These are phyloP conservation scores for Colletotrichum sojae DNA, from an alignment of 2,329 filamentous ascomycete genomes.

Conservation along the genomic window DNA sequence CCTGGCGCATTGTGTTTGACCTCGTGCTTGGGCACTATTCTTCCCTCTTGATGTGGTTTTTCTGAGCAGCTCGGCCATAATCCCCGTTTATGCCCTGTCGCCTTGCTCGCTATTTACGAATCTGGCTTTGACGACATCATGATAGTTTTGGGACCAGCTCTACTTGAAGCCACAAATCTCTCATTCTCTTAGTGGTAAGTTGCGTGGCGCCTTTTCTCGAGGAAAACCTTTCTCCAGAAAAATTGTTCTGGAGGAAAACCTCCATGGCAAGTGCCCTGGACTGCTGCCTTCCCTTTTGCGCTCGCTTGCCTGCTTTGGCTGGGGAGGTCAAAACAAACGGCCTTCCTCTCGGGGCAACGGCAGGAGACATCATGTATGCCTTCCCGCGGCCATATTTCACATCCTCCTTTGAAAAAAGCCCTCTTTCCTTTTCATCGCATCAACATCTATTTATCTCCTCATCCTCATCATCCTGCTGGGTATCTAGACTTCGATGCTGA, in stretches of 20 bases:
- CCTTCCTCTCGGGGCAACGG: no score
- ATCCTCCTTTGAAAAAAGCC: background rate
- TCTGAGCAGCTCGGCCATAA: conserved; percentile 29
- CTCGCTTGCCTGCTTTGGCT: no score
- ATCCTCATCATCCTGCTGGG: conserved; percentile 17
- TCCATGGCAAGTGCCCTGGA: no score
- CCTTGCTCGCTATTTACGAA: conserved; percentile 37
- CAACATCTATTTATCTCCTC: conserved; percentile 14
- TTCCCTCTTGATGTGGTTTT: conserved; percentile 31
- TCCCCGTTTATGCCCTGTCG: conserved; percentile 34
- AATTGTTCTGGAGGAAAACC: no score
- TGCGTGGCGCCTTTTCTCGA: background rate
- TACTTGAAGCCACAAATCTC: conserved; percentile 49
- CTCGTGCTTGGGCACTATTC: conserved; percentile 26
- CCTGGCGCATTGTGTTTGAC: conserved; percentile 38
- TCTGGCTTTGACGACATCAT: conserved; percentile 53
- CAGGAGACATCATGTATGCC: no score
- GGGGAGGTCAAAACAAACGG: no score
- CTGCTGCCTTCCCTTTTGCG: no score
- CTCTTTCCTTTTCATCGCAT: background rate
- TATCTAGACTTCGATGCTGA: conserved; percentile 28
- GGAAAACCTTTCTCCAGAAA: no score
- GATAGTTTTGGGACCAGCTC: conserved; percentile 55
- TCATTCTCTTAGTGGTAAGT: conserved; percentile 60
- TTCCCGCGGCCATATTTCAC: background rate